A percentile compares a stretch with the other conserved stretches of the same genome.
phyloP scores from a whole-genome alignment of 2,329 filamentous ascomycete species.

The Fusarium sp. region DNA sequence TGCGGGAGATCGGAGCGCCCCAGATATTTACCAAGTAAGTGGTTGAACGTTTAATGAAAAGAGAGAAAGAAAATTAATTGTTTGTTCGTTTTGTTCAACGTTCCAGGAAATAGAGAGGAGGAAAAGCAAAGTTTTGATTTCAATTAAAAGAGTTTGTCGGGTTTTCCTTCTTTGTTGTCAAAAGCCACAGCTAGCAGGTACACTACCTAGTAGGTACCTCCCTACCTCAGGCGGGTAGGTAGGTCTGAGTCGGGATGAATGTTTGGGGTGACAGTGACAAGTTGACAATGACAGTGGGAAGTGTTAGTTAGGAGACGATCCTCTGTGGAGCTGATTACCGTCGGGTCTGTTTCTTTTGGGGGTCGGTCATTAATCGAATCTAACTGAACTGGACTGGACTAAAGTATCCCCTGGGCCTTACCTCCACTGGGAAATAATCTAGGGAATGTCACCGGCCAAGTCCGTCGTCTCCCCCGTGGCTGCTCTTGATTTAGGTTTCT shows the following conservation, averaged over 20 bases:
- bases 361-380: too few species aligned
- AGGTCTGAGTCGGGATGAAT: background rate
- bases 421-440: background rate
- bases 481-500: slow-evolving; percentile 9
- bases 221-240: too few species aligned
- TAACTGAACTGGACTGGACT: background rate
- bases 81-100: background rate
- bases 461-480: slow-evolving; percentile 5
- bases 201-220: too few species aligned
- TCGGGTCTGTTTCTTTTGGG: background rate
- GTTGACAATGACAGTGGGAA: background rate
- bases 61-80: slow-evolving; percentile 5
- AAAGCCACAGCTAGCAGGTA: background rate
- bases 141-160: background rate
- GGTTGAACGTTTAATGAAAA: slow-evolving; percentile 33
- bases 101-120: background rate
- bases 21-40: slow-evolving; percentile 37
- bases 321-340: slow-evolving; percentile 2
- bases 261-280: background rate
- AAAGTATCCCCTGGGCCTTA: background rate
- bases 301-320: slow-evolving; percentile 5
- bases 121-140: background rate
- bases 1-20: slow-evolving; percentile 44
- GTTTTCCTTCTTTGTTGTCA: slow-evolving; percentile 11
- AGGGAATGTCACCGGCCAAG: slow-evolving; percentile 5